Percentiles rank a stretch among this genome's conserved stretches.
These are phyloP conservation scores for Scutellaria galericulata DNA, from an alignment of 257 asterid species.

Conservation along the genomic window DNA sequence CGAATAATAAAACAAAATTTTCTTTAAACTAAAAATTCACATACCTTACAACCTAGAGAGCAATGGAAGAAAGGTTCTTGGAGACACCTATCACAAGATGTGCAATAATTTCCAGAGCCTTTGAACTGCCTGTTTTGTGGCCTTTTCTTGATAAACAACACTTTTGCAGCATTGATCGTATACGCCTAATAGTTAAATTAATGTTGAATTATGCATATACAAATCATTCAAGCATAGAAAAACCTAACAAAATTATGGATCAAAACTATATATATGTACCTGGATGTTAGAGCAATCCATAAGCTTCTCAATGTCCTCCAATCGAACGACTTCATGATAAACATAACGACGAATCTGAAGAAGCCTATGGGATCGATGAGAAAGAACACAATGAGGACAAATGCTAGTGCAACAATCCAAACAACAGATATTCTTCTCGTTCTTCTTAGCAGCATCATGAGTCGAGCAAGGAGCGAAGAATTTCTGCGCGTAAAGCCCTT, in stretches of 20 bases:
- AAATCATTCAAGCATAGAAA: no score
- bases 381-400: conserved; percentile 89
- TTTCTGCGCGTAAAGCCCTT: conserved; percentile 65
- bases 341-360: conserved; percentile 96
- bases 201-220: conserved; percentile 6
- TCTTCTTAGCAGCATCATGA: conserved; percentile 84
- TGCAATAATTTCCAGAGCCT: conserved; percentile 91
- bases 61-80: conserved; percentile 94
- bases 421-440: conserved; percentile 87
- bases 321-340: conserved; percentile 85
- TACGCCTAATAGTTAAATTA: conserved; percentile 57
- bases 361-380: conserved; percentile 81
- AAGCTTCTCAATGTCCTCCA: conserved; percentile 90
- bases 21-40: no score
- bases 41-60: conserved; percentile 96
- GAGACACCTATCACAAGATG: conserved; percentile 89
- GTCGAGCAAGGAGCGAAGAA: conserved; percentile 78
- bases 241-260: no score
- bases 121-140: conserved; percentile 94
- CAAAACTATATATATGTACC: conserved; percentile 39
- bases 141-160: conserved; percentile 86
- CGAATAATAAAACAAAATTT: no score
- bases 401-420: conserved; percentile 94
- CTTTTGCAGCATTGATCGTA: conserved; percentile 89
- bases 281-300: conserved; percentile 91